Conservation (phyloP, 176 grass and related monocot genomes). For the Musa schizocarpa region DNA sequence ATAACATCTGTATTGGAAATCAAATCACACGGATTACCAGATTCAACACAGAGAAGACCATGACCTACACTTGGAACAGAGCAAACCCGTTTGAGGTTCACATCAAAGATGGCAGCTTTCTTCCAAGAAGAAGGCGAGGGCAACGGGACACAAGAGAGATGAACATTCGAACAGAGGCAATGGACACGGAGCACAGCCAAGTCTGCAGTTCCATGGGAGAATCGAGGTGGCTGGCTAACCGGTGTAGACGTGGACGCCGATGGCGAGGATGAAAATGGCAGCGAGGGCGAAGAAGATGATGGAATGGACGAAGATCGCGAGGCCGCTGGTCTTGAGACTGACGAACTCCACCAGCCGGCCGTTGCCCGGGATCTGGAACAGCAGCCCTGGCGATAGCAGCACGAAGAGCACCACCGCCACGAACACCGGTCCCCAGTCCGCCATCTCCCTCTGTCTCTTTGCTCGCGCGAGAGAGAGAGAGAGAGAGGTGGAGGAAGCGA, state of each 20-base stretch:
- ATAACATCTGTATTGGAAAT: too few relatives aligned
- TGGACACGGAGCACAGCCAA: not conserved
- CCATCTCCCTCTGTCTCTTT: conserved; percentile 21
- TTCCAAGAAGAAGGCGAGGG: too few relatives aligned
- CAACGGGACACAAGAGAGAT: too few relatives aligned
- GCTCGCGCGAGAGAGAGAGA: not conserved
- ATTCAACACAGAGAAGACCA: too few relatives aligned
- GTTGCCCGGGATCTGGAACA: conserved; percentile 77
- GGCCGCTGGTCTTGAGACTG: conserved; percentile 79
- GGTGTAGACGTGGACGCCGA: conserved; percentile 57
- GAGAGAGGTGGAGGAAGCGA: conserved; percentile 2
- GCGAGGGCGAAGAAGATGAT: conserved; percentile 74
- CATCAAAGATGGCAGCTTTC: too few relatives aligned
- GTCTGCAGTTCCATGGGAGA: not conserved
- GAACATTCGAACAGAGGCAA: too few relatives aligned
- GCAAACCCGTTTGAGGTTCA: too few relatives aligned
- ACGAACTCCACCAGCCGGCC: conserved; percentile 60
- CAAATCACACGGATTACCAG: too few relatives aligned
- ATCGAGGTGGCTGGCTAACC: conserved; percentile 10
- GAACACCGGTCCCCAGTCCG: conserved; percentile 77
- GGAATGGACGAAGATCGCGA: conserved; percentile 74
- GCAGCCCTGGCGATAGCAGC: conserved; percentile 67
- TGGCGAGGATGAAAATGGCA: conserved; percentile 68
- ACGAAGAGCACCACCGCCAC: conserved; percentile 79
- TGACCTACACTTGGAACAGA: too few relatives aligned